Evolutionary conservation across 1,284 basidiomycete species (phyloP).

Genomic region (Trametes polyzona): DNA sequence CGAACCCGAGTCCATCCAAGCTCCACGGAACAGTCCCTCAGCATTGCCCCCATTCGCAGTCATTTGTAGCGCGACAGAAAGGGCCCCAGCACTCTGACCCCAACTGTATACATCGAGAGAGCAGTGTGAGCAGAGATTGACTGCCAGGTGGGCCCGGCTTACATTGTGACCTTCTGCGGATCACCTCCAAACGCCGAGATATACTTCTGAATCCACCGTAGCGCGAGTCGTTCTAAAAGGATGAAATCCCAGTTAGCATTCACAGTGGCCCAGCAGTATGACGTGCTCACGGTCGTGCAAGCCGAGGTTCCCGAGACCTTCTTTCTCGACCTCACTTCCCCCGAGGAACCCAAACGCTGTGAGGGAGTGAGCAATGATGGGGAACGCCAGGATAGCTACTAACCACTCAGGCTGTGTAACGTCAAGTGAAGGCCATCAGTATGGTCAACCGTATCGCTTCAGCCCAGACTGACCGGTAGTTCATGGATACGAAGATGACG

Average conservation of each 20-base stretch:
- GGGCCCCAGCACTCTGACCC: slow-evolving; percentile 48
- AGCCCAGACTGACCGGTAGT: slow-evolving; percentile 35
- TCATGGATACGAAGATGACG: slow-evolving; percentile 39
- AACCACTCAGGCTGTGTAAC: slow-evolving; percentile 17
- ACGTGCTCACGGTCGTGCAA: slow-evolving; percentile 58
- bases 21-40: slow-evolving; percentile 41
- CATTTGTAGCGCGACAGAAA: slow-evolving; percentile 40
- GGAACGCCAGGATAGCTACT: no score
- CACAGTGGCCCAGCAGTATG: no score
- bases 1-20: slow-evolving; percentile 43
- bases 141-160: background rate
- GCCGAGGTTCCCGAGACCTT: slow-evolving; percentile 57
- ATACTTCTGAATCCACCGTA: slow-evolving; percentile 59
- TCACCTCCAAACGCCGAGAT: slow-evolving; percentile 49
- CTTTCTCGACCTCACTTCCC: slow-evolving; percentile 49
- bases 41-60: slow-evolving; percentile 37
- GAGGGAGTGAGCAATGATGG: background rate
- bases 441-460: no score
- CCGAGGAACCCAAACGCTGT: slow-evolving; percentile 25
- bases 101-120: slow-evolving; percentile 37
- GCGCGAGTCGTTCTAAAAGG: slow-evolving; percentile 37
- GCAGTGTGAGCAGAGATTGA: no score
- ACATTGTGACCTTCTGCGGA: slow-evolving; percentile 40
- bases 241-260: no score
- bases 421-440: no score